phyloP scores from a whole-genome alignment of 805 yeast genomes.

The Cyberlindnera petersonii region DNA sequence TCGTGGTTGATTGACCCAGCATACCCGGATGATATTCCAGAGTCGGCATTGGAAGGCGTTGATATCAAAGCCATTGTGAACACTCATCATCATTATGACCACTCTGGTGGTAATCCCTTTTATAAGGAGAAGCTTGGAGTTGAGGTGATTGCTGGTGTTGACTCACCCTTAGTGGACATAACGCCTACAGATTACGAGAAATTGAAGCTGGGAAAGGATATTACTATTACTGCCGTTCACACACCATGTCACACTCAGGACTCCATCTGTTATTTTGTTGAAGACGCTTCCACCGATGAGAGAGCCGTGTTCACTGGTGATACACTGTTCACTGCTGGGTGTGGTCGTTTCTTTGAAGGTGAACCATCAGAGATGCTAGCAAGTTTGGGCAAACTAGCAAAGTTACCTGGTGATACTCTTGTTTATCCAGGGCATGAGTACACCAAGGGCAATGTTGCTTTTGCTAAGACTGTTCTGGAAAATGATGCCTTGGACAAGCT shows the following conservation, averaged over 20 bases:
- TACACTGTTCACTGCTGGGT: constrained; percentile 89
- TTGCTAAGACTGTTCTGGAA: constrained; percentile 56
- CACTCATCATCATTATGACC: constrained; percentile 96
- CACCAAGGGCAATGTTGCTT: constrained; percentile 75
- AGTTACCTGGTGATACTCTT: constrained; percentile 62
- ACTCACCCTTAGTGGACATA: constrained; percentile 66
- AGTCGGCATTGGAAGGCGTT: constrained; percentile 35
- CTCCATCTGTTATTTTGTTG: constrained; percentile 80
- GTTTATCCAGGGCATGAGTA: constrained; percentile 97
- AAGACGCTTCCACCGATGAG: constrained; percentile 57
- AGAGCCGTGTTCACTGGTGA: constrained; percentile 91
- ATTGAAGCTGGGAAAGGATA: constrained; percentile 57
- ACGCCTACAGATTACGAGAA: constrained; percentile 65
- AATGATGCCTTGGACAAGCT: constrained; percentile 49
- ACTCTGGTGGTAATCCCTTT: constrained; percentile 75
- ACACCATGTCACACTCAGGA: constrained; percentile 99
- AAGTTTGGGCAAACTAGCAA: constrained; percentile 57
- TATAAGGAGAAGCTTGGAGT: constrained; percentile 33
- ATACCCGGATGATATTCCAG: constrained; percentile 65
- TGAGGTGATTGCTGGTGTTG: constrained; percentile 80
- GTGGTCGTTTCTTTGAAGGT: constrained; percentile 97
- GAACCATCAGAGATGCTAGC: constrained; percentile 72
- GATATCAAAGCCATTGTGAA: constrained; percentile 77
- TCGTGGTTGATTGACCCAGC: constrained; percentile 95
- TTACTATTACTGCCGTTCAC: constrained; percentile 75